Evolutionary conservation across 306 rosid genomes (phyloP).

Genomic region (Corylus avellana): DNA sequence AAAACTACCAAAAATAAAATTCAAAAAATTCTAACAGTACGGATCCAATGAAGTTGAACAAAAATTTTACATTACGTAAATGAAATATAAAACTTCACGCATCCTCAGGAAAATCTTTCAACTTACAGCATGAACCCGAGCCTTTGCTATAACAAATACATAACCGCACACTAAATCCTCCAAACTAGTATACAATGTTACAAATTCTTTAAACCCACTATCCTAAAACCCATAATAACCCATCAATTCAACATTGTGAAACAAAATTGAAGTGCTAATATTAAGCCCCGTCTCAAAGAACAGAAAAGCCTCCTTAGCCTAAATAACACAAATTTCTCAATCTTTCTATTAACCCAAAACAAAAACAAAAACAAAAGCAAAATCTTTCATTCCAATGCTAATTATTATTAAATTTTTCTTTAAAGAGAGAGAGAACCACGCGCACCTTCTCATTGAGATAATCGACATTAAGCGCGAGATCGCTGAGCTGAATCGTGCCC

Average conservation of each 20-base stretch:
- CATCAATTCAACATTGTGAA: neutral
- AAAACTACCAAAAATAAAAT: neutral
- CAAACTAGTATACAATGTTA: neutral
- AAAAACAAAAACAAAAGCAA: neutral
- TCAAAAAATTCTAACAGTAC: neutral
- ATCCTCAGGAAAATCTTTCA: too few species aligned
- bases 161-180: too few species aligned
- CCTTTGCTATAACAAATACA: neutral
- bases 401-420: neutral
- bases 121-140: neutral
- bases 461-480: conserved; percentile 88
- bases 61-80: neutral
- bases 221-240: neutral
- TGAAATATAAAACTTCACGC: too few species aligned
- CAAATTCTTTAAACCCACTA: neutral
- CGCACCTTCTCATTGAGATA: conserved; percentile 73
- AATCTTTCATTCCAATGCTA: neutral
- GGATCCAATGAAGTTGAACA: neutral
- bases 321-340: neutral
- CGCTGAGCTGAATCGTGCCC: conserved; percentile 90
- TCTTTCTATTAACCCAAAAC: neutral
- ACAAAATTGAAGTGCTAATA: neutral
- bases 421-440: neutral
- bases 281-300: neutral
- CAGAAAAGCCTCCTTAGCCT: neutral